Base-by-base conservation (phyloP, 352 stramenopile species). In the Phytophthora rubi region DNA sequence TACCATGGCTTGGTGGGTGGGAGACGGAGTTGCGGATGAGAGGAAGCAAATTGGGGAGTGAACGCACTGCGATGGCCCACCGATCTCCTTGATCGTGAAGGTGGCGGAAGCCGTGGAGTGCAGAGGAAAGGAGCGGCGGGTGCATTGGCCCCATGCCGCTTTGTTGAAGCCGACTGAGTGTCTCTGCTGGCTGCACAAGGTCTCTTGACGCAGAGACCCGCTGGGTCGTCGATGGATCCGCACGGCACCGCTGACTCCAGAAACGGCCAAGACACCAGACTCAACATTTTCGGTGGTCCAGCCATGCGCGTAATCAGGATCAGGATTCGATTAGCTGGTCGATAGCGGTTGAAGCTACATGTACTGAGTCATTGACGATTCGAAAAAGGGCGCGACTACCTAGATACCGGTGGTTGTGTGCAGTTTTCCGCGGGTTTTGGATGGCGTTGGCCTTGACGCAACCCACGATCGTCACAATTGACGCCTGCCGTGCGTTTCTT, bases 281-380 rank as follows among this genome's bases (percentile, higher is more conserved):
- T 59, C 53, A 5, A 68, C 45, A 52, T 33, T 68, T 62, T 68
- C 54, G 6, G 28, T 68, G 62, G 62, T 62, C 62, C 23, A 64
- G 53, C 23, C 32, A 54, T 5, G 33, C 37, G 42, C 62, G 53
- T 69, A 53, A 69, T 63, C 62, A 69, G 15, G 16, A 3, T 26
- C 23, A 26, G 23, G 23, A 26, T 26, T 3, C 1, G 23, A 52
- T 59, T 35, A 35, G 53, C 15, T 69, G 62, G 62, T 68, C 33
- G 53, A 45, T 18, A 5, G 35, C 26, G 16, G 33, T 53, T 45
- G 49, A 59, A 26, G 35, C 15, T 9, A n/a, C n/a, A n/a, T n/a
- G n/a, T n/a, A n/a, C 51, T 16, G n/a, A 32, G 32, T 58, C 49
- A 33, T 45, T 32, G 26, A 35, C 16, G 28, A 30, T 59, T 54